These are phyloP conservation scores for Hypoxylon crocopeplum DNA, from an alignment of 495 filamentous ascomycete species.

Conservation along the genomic window DNA sequence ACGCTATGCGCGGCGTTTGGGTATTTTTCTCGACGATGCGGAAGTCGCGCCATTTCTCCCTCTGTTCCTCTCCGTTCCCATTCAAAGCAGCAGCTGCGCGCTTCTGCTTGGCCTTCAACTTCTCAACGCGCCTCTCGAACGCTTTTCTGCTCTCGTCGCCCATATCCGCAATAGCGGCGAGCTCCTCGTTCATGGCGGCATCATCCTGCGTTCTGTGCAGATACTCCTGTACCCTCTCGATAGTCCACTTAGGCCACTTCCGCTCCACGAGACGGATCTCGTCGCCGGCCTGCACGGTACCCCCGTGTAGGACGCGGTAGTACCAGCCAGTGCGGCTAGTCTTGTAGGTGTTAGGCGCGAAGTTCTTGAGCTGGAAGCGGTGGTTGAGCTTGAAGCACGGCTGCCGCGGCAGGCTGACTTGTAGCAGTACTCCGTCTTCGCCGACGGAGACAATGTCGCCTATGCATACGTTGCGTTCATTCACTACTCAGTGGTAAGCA, in stretches of 20 bases:
- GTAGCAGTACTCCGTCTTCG: slow-evolving; percentile 45
- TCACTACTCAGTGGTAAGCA: slow-evolving; percentile 42
- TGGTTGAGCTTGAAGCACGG: slow-evolving; percentile 66
- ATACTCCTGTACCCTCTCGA: slow-evolving; percentile 62
- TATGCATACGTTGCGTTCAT: slow-evolving; percentile 65
- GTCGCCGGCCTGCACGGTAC: slow-evolving; percentile 56
- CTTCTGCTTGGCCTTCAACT: slow-evolving; percentile 39
- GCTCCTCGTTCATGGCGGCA: slow-evolving; percentile 50
- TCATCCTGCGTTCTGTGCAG: slow-evolving; percentile 56
- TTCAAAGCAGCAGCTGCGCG: slow-evolving; percentile 38
- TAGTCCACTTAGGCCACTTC: slow-evolving; percentile 58
- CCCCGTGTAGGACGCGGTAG: slow-evolving; percentile 57
- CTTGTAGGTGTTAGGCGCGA: slow-evolving; percentile 60
- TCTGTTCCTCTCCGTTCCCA: slow-evolving; percentile 19
- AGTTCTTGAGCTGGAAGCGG: slow-evolving; percentile 60
- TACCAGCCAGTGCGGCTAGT: slow-evolving; percentile 62
- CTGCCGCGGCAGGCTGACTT: slow-evolving; percentile 58
- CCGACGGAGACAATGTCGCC: slow-evolving; percentile 58
- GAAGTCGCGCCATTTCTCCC: slow-evolving; percentile 52
- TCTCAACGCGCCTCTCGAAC: slow-evolving; percentile 49
- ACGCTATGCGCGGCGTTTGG: slow-evolving; percentile 49
- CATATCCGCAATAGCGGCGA: slow-evolving; percentile 53
- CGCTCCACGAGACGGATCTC: slow-evolving; percentile 52
- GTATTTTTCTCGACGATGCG: slow-evolving; percentile 49
- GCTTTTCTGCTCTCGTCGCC: slow-evolving; percentile 53